phyloP scores from a whole-genome alignment of 2,329 filamentous ascomycete species.

The Fusarium lyarnte region DNA sequence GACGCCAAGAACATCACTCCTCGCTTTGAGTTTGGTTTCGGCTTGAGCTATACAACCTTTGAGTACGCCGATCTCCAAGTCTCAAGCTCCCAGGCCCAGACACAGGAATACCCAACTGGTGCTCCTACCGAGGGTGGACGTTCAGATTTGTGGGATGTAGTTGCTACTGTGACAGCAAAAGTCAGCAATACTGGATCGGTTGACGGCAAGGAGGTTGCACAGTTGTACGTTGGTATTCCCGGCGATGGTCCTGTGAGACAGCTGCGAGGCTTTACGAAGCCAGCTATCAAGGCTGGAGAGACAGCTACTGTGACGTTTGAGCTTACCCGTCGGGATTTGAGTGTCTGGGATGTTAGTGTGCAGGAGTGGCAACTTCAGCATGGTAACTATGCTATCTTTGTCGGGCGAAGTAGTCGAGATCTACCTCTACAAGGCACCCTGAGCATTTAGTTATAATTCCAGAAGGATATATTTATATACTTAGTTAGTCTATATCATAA shows the following conservation, averaged over 20 bases:
- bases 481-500: too few relatives aligned
- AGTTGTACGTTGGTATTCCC: slow-evolving; percentile 5
- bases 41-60: slow-evolving; percentile 77
- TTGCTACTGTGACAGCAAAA: neutral
- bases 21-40: slow-evolving; percentile 80
- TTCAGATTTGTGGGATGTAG: neutral
- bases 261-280: slow-evolving; percentile 10
- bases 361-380: slow-evolving; percentile 21
- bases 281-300: neutral
- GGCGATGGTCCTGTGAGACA: neutral
- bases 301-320: neutral
- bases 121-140: neutral
- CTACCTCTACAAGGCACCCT: neutral
- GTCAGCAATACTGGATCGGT: neutral
- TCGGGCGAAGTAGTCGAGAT: slow-evolving; percentile 14
- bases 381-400: neutral
- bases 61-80: neutral
- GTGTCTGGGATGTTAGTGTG: neutral
- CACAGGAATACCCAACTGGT: neutral
- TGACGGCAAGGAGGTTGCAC: neutral
- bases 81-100: neutral
- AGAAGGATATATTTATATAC: accelerated
- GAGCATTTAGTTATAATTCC: neutral
- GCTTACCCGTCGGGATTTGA: neutral
- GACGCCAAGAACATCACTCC: slow-evolving; percentile 70